Base-by-base conservation (phyloP, 371 early-diverging fungal genomes). In the Funneliformis caledonium region DNA sequence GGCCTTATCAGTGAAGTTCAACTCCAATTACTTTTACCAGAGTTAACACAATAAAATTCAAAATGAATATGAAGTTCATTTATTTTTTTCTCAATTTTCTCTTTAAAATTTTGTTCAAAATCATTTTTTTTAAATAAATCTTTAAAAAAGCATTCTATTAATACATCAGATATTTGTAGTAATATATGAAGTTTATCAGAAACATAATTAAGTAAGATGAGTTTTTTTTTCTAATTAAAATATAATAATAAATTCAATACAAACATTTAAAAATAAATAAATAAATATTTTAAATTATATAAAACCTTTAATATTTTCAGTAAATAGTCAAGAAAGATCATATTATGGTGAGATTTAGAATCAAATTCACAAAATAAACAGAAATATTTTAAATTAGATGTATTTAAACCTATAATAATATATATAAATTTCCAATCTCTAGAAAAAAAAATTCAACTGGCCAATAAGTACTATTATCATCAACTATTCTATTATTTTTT, bases 41-140 rank as follows among this genome's bases (percentile, higher is more conserved):
- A 22, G 31, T 22, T 22, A 69, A 3, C 16, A 45, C 0, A 9
- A 69, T 69, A 43, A 45, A 69, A 69, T 5, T 69, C n/a, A 69
- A 69, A 69, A 45, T 69, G 16, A 69, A 69, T 19, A 69, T 69
- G 37, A 45, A 69, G 16, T 2, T 69, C 2, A 43, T 19, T 69
- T 19, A 69, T 69, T 45, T 69, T 69, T 69, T 68, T 37, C 19
- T 69, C 1, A 45, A 45, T 69, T 69, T 69, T 43, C 45, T 69
- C 1, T 37, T 65, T 65, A 65, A 65, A 33, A 31, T 65, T 65
- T 65, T 5, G 12, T 31, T 31, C 2, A 65, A 65, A 65, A 65
- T 65, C 12, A 65, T 9, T 31, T 19, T 69, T 69, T 43, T 45
- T 47, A 69, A 69, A 43, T 45, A 69, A 19, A 69, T 69, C 69